Evolutionary conservation across 2,329 filamentous ascomycete species (phyloP).

Genomic region (Talaromyces sp.): DNA sequence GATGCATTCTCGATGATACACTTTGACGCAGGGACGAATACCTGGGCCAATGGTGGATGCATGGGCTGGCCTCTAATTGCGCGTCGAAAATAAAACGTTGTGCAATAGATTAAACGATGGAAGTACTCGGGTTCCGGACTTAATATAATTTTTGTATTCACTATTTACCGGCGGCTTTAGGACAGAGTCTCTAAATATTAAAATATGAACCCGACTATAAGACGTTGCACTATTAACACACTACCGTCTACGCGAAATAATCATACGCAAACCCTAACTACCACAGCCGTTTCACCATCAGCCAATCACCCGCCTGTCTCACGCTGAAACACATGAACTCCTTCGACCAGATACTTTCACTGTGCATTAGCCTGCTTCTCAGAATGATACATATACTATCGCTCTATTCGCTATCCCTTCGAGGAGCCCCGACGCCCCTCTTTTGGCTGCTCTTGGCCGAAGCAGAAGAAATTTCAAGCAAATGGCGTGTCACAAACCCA

Average conservation of each 20-base stretch:
- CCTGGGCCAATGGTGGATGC: neutral
- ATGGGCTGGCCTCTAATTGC: neutral
- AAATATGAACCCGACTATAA: neutral
- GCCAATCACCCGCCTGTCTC: constrained; percentile 14
- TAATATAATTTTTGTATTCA: neutral
- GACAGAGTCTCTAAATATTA: neutral
- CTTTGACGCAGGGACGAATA: constrained; percentile 2
- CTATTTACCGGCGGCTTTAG: neutral
- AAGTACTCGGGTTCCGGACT: neutral
- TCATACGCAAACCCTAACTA: neutral
- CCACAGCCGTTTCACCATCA: constrained; percentile 14
- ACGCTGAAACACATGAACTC: constrained; percentile 8
- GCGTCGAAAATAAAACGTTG: neutral
- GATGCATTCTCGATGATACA: constrained; percentile 5
- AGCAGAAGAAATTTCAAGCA: neutral
- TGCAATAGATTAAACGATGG: neutral
- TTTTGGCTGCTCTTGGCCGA: neutral
- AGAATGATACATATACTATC: neutral
- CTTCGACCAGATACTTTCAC: neutral
- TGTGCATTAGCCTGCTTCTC: neutral
- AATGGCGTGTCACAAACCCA: constrained; percentile 15
- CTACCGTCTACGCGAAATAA: neutral
- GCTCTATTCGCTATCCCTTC: neutral
- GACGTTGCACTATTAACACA: neutral
- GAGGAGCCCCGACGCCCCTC: neutral